Evolutionary conservation across 2,329 filamentous ascomycete genomes (phyloP).

Genomic region (Aspergillus sergii): DNA sequence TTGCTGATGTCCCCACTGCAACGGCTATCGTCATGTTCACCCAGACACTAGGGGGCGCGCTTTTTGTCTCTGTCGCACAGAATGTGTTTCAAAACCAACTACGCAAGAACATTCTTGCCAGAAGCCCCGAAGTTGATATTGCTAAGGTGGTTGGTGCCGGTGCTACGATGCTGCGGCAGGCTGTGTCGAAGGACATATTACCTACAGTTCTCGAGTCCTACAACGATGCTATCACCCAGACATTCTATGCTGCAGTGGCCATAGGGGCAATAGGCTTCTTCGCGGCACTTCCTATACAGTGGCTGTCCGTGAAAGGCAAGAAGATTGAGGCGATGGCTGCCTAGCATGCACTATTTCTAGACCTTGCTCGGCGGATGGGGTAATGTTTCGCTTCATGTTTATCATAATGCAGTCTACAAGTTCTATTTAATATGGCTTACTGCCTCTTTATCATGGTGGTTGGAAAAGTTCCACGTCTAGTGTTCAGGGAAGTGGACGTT

Average conservation of each 20-base stretch:
- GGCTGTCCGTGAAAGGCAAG: constrained; percentile 44
- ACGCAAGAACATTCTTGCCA: constrained; percentile 24
- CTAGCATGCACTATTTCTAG: background rate
- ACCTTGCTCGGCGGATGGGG: background rate
- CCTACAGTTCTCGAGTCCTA: constrained; percentile 38
- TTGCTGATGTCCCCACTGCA: constrained; percentile 37
- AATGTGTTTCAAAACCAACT: constrained; percentile 44
- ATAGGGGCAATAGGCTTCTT: constrained; percentile 40
- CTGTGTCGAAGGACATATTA: constrained; percentile 31
- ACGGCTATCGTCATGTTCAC: constrained; percentile 39
- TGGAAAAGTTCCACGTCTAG: background rate
- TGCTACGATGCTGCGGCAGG: constrained; percentile 39
- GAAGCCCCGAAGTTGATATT: constrained; percentile 31
- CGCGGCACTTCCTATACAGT: constrained; percentile 40
- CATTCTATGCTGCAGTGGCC: constrained; percentile 42
- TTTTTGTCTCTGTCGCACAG: constrained; percentile 33
- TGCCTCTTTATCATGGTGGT: background rate
- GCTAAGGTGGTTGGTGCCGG: constrained; percentile 35
- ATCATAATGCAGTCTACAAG: background rate
- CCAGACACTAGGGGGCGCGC: constrained; percentile 40
- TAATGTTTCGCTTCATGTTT: background rate
- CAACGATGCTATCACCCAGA: constrained; percentile 39
- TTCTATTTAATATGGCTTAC: background rate
- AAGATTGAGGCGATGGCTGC: constrained; percentile 28
- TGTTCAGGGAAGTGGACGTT: background rate